phyloP scores from a whole-genome alignment of 371 early-diverging fungal species.

The Funneliformis caledonium region DNA sequence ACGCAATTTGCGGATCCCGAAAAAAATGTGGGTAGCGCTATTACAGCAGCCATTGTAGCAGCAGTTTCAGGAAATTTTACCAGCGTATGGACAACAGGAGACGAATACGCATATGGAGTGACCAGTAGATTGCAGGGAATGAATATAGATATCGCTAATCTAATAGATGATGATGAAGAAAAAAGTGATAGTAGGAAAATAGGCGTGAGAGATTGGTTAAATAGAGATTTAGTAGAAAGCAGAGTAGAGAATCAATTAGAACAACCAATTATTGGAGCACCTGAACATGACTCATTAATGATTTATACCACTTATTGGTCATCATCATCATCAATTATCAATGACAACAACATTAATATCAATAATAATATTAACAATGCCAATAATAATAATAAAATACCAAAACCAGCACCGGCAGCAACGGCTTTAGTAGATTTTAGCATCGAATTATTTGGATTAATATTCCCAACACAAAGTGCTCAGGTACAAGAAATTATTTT shows the following conservation, averaged over 20 bases:
- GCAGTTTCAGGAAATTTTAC: conserved; percentile 45
- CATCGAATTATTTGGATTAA: conserved; percentile 74
- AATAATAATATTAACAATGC: too few species aligned
- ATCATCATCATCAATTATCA: conserved; percentile 34
- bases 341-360: neutral
- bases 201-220: conserved; percentile 57
- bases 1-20: conserved; percentile 64
- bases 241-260: conserved; percentile 51
- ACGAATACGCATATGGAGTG: conserved; percentile 68
- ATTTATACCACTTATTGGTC: conserved; percentile 57
- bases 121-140: conserved; percentile 66
- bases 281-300: conserved; percentile 63
- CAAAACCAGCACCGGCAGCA: conserved; percentile 48
- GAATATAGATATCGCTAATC: conserved; percentile 53
- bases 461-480: conserved; percentile 68
- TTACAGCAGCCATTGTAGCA: conserved; percentile 55
- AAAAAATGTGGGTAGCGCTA: conserved; percentile 56
- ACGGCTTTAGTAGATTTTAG: conserved; percentile 62
- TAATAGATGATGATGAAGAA: conserved; percentile 50
- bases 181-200: conserved; percentile 43
- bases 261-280: conserved; percentile 64
- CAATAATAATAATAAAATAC: conserved; percentile 44
- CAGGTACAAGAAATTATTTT: conserved; percentile 76
- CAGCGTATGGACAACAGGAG: conserved; percentile 61
- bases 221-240: conserved; percentile 60